Conservation (phyloP, 495 filamentous ascomycete species). For the Choiromyces venosus region DNA sequence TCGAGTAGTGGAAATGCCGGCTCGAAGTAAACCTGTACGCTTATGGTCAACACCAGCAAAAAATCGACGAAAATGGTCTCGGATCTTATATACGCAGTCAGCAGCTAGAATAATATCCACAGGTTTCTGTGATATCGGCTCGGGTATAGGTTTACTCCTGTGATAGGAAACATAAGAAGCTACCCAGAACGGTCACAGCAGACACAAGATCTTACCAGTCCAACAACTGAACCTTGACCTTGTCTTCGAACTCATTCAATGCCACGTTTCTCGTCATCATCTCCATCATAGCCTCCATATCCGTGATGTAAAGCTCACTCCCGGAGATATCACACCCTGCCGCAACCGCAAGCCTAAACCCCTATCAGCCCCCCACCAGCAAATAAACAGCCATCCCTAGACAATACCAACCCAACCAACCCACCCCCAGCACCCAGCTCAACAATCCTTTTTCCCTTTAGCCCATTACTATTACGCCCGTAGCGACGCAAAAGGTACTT, state of each 20-base stretch:
- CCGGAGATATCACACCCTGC: slow-evolving; percentile 50
- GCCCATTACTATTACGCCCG: slow-evolving; percentile 6
- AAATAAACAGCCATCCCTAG: slow-evolving; percentile 3
- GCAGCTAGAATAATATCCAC: slow-evolving; percentile 83
- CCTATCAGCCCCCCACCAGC: slow-evolving; percentile 14
- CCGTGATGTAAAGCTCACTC: slow-evolving; percentile 66
- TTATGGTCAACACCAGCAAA: not conserved
- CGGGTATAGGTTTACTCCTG: slow-evolving; percentile 55
- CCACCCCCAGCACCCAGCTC: slow-evolving; percentile 92
- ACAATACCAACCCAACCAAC: slow-evolving; percentile 58
- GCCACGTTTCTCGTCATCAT: slow-evolving; percentile 79
- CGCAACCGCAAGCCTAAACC: slow-evolving; percentile 57
- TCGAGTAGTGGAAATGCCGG: slow-evolving; percentile 84
- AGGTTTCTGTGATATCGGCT: slow-evolving; percentile 47
- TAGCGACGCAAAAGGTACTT: slow-evolving; percentile 66
- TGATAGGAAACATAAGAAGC: not conserved
- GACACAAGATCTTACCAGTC: slow-evolving; percentile 60
- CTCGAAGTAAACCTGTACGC: slow-evolving; percentile 67
- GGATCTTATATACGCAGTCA: slow-evolving; percentile 62
- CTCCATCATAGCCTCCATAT: slow-evolving; percentile 73
- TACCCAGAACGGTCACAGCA: not conserved
- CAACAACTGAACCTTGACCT: slow-evolving; percentile 58
- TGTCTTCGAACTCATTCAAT: slow-evolving; percentile 64
- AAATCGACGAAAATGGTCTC: not conserved
- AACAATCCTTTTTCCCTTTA: slow-evolving; percentile 54